phyloP scores from a whole-genome alignment of 1,139 yeast species.

The Kodamaea sp. region DNA sequence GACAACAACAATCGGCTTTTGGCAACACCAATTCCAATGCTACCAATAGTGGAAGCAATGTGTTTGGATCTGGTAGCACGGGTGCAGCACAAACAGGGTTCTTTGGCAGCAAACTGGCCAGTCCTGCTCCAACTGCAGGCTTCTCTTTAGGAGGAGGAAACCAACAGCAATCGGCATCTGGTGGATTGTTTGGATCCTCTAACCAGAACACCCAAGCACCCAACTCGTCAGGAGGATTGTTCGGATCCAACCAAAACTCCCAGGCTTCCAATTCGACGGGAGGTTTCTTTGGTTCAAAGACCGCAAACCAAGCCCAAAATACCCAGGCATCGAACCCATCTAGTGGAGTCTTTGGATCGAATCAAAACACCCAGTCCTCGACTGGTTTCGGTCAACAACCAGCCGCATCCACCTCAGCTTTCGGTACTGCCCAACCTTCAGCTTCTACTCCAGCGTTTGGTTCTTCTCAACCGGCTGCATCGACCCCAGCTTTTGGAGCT shows the following conservation, averaged over 20 bases:
- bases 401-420: not conserved
- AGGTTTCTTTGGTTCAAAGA: constrained; percentile 21
- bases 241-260: constrained; percentile 26
- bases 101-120: constrained; percentile 5
- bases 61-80: not conserved
- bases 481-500: constrained; percentile 1
- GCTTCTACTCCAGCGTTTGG: not conserved
- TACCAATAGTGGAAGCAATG: constrained; percentile 1
- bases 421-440: not conserved
- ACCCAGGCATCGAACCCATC: constrained; percentile 5
- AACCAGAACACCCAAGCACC: constrained; percentile 13
- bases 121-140: constrained; percentile 1
- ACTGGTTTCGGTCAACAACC: constrained; percentile 19
- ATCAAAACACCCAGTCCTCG: not conserved
- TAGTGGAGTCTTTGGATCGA: constrained; percentile 17
- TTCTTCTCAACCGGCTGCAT: not conserved
- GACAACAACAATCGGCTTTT: not conserved
- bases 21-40: constrained; percentile 3
- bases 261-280: constrained; percentile 11
- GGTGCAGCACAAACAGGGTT: no score
- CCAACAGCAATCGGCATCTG: no score
- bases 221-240: constrained; percentile 18
- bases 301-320: constrained; percentile 7
- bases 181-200: constrained; percentile 10
- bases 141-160: no score